Conservation (phyloP, 2,329 filamentous ascomycete genomes). For the Ophiosphaerella narmari region DNA sequence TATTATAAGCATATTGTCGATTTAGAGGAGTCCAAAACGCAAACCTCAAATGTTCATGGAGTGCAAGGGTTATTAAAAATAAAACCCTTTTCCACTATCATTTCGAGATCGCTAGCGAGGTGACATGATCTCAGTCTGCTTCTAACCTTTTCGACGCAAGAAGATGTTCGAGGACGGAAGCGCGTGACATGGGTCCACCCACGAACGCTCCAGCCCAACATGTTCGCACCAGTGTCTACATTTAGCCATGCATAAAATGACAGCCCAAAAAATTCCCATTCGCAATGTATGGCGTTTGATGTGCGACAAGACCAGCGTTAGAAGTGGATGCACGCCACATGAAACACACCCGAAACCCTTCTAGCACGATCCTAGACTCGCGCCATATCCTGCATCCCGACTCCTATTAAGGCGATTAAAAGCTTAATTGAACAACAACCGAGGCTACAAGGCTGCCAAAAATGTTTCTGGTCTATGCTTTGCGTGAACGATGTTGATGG, state of each 20-base stretch:
- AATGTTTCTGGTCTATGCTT: not conserved
- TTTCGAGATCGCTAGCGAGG: too few relatives aligned
- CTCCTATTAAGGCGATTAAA: not conserved
- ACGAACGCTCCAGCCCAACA: too few relatives aligned
- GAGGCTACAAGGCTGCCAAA: slow-evolving; percentile 1
- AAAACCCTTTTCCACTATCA: too few relatives aligned
- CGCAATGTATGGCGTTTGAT: not conserved
- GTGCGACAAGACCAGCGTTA: not conserved
- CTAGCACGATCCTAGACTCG: not conserved
- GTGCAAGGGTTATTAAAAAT: too few relatives aligned
- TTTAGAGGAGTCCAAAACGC: too few relatives aligned
- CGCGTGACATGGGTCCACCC: too few relatives aligned
- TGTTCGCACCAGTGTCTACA: not conserved
- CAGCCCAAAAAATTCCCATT: too few relatives aligned
- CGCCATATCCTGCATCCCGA: not conserved
- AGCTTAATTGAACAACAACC: slow-evolving; percentile 1
- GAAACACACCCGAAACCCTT: slow-evolving; percentile 3
- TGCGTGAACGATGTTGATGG: not conserved
- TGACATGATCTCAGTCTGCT: too few relatives aligned
- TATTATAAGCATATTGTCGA: too few relatives aligned
- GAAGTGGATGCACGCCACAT: not conserved
- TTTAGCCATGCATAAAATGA: not conserved
- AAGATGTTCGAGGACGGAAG: too few relatives aligned
- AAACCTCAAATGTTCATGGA: too few relatives aligned
- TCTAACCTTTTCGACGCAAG: too few relatives aligned